Percentiles rank a stretch among this genome's conserved stretches.
Evolutionary conservation across 108 stramenopile species (phyloP).

Genomic region (Nannochloropsis gaditana): DNA sequence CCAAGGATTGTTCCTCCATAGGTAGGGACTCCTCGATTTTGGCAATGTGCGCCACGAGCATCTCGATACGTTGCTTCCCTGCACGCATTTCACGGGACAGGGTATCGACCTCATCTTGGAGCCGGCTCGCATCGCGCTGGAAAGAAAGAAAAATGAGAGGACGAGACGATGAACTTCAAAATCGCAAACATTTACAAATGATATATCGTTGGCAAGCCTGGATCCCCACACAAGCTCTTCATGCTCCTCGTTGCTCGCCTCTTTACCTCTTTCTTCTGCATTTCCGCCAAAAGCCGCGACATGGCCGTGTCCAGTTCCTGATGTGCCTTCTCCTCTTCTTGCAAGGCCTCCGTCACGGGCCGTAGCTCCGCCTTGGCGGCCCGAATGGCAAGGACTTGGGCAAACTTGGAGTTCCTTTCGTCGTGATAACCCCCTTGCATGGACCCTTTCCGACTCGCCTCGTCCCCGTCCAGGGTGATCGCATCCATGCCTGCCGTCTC

Average conservation of each 20-base stretch:
- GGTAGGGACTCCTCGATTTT: not conserved
- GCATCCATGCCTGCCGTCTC: conserved; percentile 67
- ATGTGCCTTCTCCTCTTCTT: conserved; percentile 26
- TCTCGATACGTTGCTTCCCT: not conserved
- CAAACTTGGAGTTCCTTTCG: conserved; percentile 44
- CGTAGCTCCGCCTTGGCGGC: conserved; percentile 53
- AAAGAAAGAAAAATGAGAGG: not conserved
- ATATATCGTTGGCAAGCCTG: not conserved
- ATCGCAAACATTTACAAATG: not conserved
- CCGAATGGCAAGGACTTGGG: conserved; percentile 57
- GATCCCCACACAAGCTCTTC: not conserved
- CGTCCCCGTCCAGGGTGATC: conserved; percentile 93
- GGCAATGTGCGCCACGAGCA: not conserved
- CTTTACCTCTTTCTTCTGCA: conserved; percentile 43
- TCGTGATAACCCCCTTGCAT: conserved; percentile 84
- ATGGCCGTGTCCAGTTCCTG: conserved; percentile 35
- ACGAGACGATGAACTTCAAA: not conserved
- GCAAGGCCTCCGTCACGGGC: conserved; percentile 27
- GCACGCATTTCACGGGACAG: not conserved
- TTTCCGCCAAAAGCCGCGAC: conserved; percentile 33
- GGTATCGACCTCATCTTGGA: not conserved
- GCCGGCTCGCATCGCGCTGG: not conserved
- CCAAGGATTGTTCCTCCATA: not conserved
- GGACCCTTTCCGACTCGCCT: conserved; percentile 79
- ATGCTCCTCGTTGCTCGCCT: not conserved